Conservation (phyloP, 192 early-diverging fungal species). For the Hyaloraphidium curvatum region DNA sequence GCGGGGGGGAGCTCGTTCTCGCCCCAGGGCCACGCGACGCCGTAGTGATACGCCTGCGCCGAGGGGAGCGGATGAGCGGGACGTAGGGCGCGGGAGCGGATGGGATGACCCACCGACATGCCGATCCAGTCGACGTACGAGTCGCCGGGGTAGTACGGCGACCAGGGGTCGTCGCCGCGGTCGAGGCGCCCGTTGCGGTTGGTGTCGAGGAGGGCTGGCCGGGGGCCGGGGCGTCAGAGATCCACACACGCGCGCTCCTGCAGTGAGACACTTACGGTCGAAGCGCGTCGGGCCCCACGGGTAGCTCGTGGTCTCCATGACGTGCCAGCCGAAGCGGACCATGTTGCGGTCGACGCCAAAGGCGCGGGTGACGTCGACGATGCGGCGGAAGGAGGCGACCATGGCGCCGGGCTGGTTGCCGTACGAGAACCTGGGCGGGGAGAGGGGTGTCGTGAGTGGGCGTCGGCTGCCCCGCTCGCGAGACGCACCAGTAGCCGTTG, state of each 20-base stretch:
- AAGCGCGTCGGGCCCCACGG: too few species aligned
- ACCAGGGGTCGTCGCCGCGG: constrained; percentile 19
- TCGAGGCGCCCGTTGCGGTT: constrained; percentile 19
- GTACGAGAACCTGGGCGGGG: not conserved
- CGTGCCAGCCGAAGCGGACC: not conserved
- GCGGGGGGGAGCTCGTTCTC: too few species aligned
- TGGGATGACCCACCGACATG: too few species aligned
- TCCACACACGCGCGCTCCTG: not conserved
- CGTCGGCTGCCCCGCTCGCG: not conserved
- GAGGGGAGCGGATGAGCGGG: too few species aligned
- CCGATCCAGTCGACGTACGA: too few species aligned
- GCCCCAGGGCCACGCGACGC: too few species aligned
- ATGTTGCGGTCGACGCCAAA: not conserved
- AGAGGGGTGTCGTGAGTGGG: not conserved
- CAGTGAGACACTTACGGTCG: not conserved
- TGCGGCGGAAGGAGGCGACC: not conserved
- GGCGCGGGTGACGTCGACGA: not conserved
- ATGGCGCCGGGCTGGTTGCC: not conserved
- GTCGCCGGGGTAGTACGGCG: constrained; percentile 26
- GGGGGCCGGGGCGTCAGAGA: not conserved
- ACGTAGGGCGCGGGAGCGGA: too few species aligned
- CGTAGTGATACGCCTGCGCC: too few species aligned
- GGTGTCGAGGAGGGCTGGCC: constrained; percentile 15
- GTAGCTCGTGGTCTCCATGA: not conserved
- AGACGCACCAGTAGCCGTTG: not conserved